Base-by-base conservation (phyloP, 2,329 filamentous ascomycete species). In the Arthrobotrys sphaeroides region DNA sequence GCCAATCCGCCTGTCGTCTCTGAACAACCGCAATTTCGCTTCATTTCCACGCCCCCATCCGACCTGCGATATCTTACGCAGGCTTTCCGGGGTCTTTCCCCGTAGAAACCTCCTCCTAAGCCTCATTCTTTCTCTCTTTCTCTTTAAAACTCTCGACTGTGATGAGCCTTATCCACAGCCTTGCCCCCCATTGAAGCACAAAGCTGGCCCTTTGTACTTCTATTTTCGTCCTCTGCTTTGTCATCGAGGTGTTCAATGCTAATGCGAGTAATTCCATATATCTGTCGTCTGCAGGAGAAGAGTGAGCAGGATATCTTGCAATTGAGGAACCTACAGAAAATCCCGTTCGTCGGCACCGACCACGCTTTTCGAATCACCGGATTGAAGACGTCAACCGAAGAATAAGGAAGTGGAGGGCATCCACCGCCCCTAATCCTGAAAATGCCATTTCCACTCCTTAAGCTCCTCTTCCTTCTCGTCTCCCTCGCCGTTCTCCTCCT, bases 401-500 rank as follows among this genome's bases (percentile, higher is more conserved):
- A 42, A 5, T 36, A 49, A 55, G 16, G 57, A 42, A 53, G 70
- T 31, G 70, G 70, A 68, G 62, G 70, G 62, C 60, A 57, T 68
- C 62, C 42, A 18, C 70, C 42, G 59, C 40, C 26, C 55, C 38
- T 18, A 53, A 55, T 40, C n/a, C 51, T 42, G 51, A 67, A 26
- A 59, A 76, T 76, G 72, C 72, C 72, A 49, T 45, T 76, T 49
- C 72, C 72, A 61, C 72, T 76, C 36, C 64, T 76, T 24, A 76
- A 76, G 31, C 72, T 76, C 20, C 72, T 76, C 22, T 76, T 76
- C 65, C 47, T 76, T 18, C 70, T 74, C 2, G 57, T 74, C 22
- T 74, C 70, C 36, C 70, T 74, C 38, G 70, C 65, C 40, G 65
- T 76, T 24, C 59, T 76, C 33, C 65, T 76, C 7, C 64, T 76